Evolutionary conservation across 2,329 filamentous ascomycete species (phyloP), one percentile per base, ranked within the genome.

Genomic region (Penicillium sp.): DNA sequence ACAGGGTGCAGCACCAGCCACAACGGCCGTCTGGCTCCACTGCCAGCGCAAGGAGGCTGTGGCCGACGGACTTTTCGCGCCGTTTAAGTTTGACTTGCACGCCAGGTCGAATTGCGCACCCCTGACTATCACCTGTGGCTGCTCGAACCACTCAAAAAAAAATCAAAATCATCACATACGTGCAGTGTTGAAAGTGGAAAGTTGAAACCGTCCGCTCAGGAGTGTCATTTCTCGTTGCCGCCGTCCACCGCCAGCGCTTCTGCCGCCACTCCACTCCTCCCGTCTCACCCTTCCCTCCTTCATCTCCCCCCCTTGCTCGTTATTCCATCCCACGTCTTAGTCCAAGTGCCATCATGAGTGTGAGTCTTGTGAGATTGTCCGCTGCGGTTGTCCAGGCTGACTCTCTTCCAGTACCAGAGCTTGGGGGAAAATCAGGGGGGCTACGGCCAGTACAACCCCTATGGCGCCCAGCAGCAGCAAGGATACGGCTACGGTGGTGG

Each of bases 401-500:
- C 41, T 7, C 21, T 47, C 9, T 36, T 47, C 34, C 39, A 58
- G 53, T 61, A 54, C 36, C 48, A 60, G 47, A 51, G 48, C 45
- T 55, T 60, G 42, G 54, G 59, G 35, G 58, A 58, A 41, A 51
- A 53, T 38, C 53, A 62, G 39, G 59, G 59, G 19, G 69, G 71
- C 57, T 78, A 77, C 58, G 74, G 72, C 59, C 71, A 76, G 48
- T 78, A 74, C 59, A 77, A 79, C 60, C 77, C 77, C 34, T 80
- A 78, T 41, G 60, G 57, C 56, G 62, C 63, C 39, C 50, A 57
- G 43, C 54, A 61, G 44, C 43, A 50, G 36, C 46, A 49, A 31
- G 21, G 40, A 41, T 54, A 56, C 36, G 53, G 53, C 10, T 56
- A 56, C 31, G 53, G 53, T 7, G 50, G 39, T 36, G 53, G 54